Evolutionary conservation across 1,139 yeast genomes (phyloP), one percentile per base, ranked within the genome.

Genomic region (Kurtzmaniella quercitrusa): DNA sequence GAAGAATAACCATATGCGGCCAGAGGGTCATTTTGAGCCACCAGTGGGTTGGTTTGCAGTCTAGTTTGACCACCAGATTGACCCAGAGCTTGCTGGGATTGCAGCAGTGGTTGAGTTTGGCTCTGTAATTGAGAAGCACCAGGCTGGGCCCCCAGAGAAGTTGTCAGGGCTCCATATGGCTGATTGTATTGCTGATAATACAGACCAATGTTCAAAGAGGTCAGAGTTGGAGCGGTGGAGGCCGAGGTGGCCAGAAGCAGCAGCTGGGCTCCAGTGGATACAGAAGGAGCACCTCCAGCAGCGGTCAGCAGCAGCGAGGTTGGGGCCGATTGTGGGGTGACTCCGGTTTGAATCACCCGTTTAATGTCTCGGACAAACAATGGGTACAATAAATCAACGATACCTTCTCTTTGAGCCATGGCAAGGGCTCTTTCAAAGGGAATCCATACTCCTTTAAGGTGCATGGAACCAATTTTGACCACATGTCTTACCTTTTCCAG

Each of bases 381-480:
- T 1, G 97, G 97, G 60, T 88, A 90, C 51, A 91, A 74, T 51
- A 84, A 62, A 59, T 90, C 96, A 37, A 85, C 89, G 48, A 91
- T 89, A 40, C 88, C 85, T 65, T 91, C 97, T 54, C 87, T 75
- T 65, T 87, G 90, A 29, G 97, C 96, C 81, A 91, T 85, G 23
- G 88, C 86, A 42, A 87, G 70, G 1, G 97, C 98, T 43, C 97
- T 75, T 53, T 91, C 97, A 62, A 90, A 90, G 1, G 98, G 97
- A 51, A 91, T 90, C 98, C 98, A 91, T 40, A 91, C 98, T 43
- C 98, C 98, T 66, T 91, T 91, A 57, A 91, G 73, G 62, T 91
- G 96, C 97, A 91, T 91, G 16, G 96, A 87, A 10, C 98, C 98
- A 52, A 91, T 88, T 65, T 91, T 91, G 46, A 91, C 96, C 41